These are phyloP conservation scores for Coccinonectria pachysandricola DNA, from an alignment of 2,329 filamentous ascomycete species.

Conservation along the genomic window DNA sequence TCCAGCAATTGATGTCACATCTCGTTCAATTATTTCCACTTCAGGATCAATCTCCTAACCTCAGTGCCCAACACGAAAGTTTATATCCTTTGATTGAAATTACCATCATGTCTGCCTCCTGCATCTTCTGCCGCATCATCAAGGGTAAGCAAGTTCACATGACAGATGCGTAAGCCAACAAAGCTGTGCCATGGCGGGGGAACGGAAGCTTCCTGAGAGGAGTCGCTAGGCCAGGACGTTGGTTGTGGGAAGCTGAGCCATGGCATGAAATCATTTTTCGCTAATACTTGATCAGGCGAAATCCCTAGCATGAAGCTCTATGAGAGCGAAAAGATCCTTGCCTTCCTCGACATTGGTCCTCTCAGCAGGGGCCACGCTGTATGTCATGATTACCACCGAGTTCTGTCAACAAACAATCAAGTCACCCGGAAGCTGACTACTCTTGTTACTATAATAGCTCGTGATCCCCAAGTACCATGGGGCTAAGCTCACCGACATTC, in stretches of 20 bases:
- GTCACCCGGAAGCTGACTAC: too few species aligned
- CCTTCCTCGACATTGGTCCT: constrained; percentile 93
- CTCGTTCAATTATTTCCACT: not conserved
- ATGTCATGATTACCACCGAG: too few species aligned
- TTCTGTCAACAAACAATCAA: too few species aligned
- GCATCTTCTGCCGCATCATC: constrained; percentile 98
- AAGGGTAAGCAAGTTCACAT: constrained; percentile 55
- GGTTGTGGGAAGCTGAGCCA: not conserved
- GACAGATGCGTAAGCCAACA: too few species aligned
- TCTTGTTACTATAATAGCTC: too few species aligned
- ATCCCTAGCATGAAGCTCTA: constrained; percentile 96
- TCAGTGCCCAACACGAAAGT: too few species aligned
- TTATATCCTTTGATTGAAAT: too few species aligned
- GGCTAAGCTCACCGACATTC: constrained; percentile 82
- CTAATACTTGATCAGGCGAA: constrained; percentile 52
- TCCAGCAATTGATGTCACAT: too few species aligned
- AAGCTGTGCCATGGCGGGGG: too few species aligned
- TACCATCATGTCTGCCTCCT: constrained; percentile 38
- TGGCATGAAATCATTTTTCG: constrained; percentile 1
- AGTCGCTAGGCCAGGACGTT: constrained; percentile 1
- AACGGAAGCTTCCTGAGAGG: too few species aligned
- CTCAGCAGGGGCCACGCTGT: constrained; percentile 84
- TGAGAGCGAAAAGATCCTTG: constrained; percentile 85
- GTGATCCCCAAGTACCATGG: constrained; percentile 95
- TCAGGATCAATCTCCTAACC: not conserved